These are phyloP conservation scores for Raffaelea ambrosiae DNA, from an alignment of 2,329 filamentous ascomycete genomes.

Conservation along the genomic window DNA sequence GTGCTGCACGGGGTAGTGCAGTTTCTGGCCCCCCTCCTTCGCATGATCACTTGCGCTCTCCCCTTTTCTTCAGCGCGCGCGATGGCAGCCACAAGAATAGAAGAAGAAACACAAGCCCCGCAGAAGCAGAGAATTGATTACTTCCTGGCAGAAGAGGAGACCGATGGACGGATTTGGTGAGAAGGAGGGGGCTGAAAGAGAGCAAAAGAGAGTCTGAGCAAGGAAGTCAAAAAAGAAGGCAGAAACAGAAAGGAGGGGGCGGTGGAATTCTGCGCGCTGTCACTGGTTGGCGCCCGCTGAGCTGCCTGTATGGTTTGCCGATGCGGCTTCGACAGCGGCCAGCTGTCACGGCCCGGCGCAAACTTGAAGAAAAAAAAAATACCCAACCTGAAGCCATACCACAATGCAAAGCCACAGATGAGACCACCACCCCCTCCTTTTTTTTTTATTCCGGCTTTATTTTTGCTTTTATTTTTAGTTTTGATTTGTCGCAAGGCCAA, in stretches of 20 bases:
- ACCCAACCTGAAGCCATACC: background rate
- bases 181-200: too few species aligned
- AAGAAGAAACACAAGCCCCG: too few species aligned
- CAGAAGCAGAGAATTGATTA: too few species aligned
- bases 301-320: slow-evolving; percentile 3
- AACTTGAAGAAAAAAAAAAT: background rate
- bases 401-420: too few species aligned
- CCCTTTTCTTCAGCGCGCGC: too few species aligned
- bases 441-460: background rate
- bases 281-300: background rate
- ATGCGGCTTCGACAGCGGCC: slow-evolving; percentile 5
- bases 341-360: slow-evolving; percentile 12
- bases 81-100: too few species aligned
- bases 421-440: too few species aligned
- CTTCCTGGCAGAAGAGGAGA: too few species aligned
- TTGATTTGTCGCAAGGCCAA: background rate
- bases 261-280: too few species aligned
- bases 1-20: background rate
- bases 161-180: too few species aligned
- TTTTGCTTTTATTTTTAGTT: background rate
- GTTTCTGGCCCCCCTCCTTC: background rate
- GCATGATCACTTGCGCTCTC: background rate
- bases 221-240: slow-evolving; percentile 6
- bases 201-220: too few species aligned
- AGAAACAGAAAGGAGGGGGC: background rate